These are phyloP conservation scores for Coemansia sp. DNA, from an alignment of 192 early-diverging fungal genomes.

Conservation along the genomic window DNA sequence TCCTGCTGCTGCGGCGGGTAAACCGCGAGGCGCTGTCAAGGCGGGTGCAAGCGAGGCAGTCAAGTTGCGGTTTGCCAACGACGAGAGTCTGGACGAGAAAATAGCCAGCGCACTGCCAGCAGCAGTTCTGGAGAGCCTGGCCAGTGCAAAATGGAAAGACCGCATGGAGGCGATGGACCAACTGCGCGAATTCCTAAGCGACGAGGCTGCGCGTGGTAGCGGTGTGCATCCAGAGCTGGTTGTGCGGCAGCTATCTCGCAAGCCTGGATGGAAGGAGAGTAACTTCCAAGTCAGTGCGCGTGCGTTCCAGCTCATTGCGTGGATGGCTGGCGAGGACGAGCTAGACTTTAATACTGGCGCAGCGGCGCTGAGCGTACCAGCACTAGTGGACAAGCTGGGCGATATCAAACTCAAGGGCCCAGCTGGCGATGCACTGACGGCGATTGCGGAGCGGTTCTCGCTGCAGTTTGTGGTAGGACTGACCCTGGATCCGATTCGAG, in stretches of 20 bases:
- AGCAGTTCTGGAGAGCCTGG: conserved; percentile 61
- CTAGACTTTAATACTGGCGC: conserved; percentile 69
- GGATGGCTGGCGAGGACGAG: conserved; percentile 60
- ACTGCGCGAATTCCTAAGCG: conserved; percentile 66
- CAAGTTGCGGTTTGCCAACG: conserved; percentile 69
- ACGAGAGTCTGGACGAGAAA: conserved; percentile 61
- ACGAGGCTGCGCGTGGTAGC: conserved; percentile 49
- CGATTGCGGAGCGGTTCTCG: conserved; percentile 72
- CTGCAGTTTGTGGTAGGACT: conserved; percentile 81
- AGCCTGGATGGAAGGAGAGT: conserved; percentile 96
- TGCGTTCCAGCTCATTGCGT: conserved; percentile 73
- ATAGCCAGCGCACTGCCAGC: conserved; percentile 65
- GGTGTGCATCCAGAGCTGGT: conserved; percentile 77
- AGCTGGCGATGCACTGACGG: conserved; percentile 75
- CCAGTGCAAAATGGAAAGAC: conserved; percentile 82
- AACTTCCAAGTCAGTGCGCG: conserved; percentile 91
- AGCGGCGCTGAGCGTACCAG: conserved; percentile 71
- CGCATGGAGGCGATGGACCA: conserved; percentile 84
- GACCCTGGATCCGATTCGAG: conserved; percentile 73
- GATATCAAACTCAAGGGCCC: conserved; percentile 92
- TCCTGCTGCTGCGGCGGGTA: conserved; percentile 18
- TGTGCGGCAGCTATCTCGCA: conserved; percentile 72
- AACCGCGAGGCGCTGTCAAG: conserved; percentile 26
- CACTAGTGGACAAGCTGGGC: conserved; percentile 87
- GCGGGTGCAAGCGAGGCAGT: conserved; percentile 60